Evolutionary conservation across 768 basidiomycete genomes (phyloP), one percentile per base, ranked within the genome.

Genomic region (Mycena galopus): DNA sequence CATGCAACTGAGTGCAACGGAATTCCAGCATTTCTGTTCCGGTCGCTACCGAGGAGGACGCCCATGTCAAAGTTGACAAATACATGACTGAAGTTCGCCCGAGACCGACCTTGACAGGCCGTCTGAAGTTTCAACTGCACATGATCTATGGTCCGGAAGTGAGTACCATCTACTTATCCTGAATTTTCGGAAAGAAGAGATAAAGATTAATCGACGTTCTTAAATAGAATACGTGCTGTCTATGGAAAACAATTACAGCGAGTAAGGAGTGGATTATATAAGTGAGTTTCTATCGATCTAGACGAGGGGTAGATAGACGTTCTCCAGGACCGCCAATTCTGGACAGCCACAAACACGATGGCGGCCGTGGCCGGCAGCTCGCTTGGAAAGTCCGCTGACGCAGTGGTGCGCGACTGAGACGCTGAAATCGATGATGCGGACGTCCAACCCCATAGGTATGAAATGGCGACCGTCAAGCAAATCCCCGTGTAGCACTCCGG

Each of bases 371-470:
- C 66, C 66, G 32, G 50, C 56, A 7, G 57, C 67, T 12, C 67
- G 67, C 8, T 30, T 44, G 16, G 67, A 14, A 19, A 68, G 62
- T 6, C 63, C 77, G 42, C 64, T 64, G 47, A 60, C 50, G 67
- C 85, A 86, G 16, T 55, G 25, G 73, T 85, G 84, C 0, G 74
- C 57, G n/a, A 73, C 71, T 7, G 82, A 83, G 1, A 58, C 53
- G 1, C 80, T 76, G 68, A 86, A 87, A 66, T 84, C 83, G 57
- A 85, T 72, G 67, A 86, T 81, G 58, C 83, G 82, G 39, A 84
- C 66, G 19, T 79, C 78, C 19, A 76, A 73, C 2, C 66, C 78
- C 65, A 76, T 79, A 30, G 72, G 65, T n/a, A 85, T 59, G 60
- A 86, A 80, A 21, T 73, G 82, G 25, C 76, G 78, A 0, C 76